A percentile compares a stretch with the other conserved stretches of the same genome.
Conservation (phyloP, 2,329 filamentous ascomycete species). For the Penicillium sp. region DNA sequence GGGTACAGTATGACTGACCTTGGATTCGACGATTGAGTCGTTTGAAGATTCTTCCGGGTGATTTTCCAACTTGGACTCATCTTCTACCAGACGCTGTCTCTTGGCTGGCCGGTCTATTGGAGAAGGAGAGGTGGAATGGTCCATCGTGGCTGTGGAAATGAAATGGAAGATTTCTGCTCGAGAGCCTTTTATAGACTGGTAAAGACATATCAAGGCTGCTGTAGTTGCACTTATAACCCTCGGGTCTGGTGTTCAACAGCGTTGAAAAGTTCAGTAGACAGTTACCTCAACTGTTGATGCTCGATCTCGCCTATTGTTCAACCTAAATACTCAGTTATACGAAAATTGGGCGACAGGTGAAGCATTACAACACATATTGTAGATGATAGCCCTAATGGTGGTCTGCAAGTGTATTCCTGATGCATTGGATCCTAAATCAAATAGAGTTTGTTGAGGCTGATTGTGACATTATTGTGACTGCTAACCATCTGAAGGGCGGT, state of each 20-base stretch:
- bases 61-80: not conserved
- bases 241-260: not conserved
- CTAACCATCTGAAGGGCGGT: too few species aligned
- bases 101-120: not conserved
- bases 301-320: not conserved
- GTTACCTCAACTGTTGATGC: not conserved
- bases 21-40: not conserved
- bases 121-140: not conserved
- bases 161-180: not conserved
- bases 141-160: not conserved
- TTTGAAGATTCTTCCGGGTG: not conserved
- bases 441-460: too few species aligned
- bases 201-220: not conserved
- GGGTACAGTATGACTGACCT: not conserved
- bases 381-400: too few species aligned
- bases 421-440: too few species aligned
- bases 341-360: too few species aligned
- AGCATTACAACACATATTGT: too few species aligned
- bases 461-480: too few species aligned
- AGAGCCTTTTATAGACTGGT: not conserved
- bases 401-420: too few species aligned
- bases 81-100: not conserved
- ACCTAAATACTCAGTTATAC: not conserved
- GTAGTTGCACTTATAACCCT: not conserved
- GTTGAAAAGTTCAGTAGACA: not conserved